Percentiles rank a stretch among this genome's conserved stretches.
phyloP scores from a whole-genome alignment of 306 rosid genomes.

The Herpetospermum pedunculosum region DNA sequence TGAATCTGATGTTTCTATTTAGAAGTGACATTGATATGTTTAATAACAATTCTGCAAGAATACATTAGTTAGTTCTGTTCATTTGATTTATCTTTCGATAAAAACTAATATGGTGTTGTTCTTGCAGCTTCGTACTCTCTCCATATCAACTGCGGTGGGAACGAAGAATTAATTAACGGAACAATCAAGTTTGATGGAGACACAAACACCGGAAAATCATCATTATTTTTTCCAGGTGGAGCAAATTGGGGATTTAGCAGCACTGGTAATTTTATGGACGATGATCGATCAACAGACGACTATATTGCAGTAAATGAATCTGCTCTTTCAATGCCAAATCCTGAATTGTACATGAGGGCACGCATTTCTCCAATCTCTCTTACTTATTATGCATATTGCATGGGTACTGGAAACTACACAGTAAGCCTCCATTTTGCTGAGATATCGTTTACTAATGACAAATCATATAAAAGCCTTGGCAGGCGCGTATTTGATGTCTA shows the following conservation, averaged over 20 bases:
- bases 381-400: conserved; percentile 30
- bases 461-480: conserved; percentile 27
- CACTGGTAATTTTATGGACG: conserved; percentile 39
- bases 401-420: conserved; percentile 27
- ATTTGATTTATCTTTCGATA: background rate
- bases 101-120: background rate
- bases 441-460: conserved; percentile 14
- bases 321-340: conserved; percentile 13
- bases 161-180: background rate
- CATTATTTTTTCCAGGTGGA: conserved; percentile 10
- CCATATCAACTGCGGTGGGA: conserved; percentile 57
- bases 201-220: conserved; percentile 10
- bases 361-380: conserved; percentile 52
- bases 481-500: conserved; percentile 37
- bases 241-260: conserved; percentile 42
- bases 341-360: conserved; percentile 40
- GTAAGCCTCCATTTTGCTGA: conserved; percentile 32
- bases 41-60: background rate
- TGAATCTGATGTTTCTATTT: background rate
- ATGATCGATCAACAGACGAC: background rate
- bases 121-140: conserved; percentile 34
- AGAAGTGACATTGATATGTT: background rate
- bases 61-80: background rate
- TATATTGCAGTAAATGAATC: conserved; percentile 14
- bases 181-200: conserved; percentile 31